phyloP scores from a whole-genome alignment of 129 eudicot genomes.

The Glebionis coronaria region DNA sequence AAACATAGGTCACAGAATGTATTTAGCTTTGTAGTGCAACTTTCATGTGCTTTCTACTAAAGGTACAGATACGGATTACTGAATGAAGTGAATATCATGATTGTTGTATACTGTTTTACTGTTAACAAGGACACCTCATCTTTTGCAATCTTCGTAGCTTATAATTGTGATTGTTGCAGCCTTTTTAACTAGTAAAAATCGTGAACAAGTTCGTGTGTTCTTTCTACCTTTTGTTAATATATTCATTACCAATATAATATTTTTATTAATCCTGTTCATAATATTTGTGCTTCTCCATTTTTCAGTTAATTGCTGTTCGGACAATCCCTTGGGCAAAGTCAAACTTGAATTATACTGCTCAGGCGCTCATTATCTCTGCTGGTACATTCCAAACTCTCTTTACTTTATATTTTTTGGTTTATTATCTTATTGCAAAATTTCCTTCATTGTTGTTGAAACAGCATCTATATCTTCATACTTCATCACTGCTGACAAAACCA shows the following conservation, averaged over 20 bases:
- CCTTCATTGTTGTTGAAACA: not conserved
- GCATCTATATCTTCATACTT: not conserved
- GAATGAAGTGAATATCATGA: too few relatives aligned
- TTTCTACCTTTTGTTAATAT: too few relatives aligned
- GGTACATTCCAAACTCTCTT: constrained; percentile 35
- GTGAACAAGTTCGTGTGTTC: too few relatives aligned
- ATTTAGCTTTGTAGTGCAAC: too few relatives aligned
- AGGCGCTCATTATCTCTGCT: constrained; percentile 77
- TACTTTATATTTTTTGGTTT: not conserved
- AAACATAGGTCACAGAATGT: too few relatives aligned
- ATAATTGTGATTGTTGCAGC: too few relatives aligned
- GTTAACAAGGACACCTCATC: too few relatives aligned
- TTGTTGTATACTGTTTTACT: too few relatives aligned
- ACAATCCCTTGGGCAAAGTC: constrained; percentile 82
- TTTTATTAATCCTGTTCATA: not conserved
- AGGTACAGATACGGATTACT: too few relatives aligned
- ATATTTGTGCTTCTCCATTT: constrained; percentile 6
- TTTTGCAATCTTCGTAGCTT: too few relatives aligned
- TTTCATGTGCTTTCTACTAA: too few relatives aligned
- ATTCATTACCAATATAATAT: not conserved
- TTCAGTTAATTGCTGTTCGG: constrained; percentile 59
- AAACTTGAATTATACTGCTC: constrained; percentile 74
- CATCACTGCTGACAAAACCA: not conserved
- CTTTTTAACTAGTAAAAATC: too few relatives aligned
- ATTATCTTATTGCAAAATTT: not conserved